Conservation (phyloP, 179 eudicot species). For the Pouteria campechiana region DNA sequence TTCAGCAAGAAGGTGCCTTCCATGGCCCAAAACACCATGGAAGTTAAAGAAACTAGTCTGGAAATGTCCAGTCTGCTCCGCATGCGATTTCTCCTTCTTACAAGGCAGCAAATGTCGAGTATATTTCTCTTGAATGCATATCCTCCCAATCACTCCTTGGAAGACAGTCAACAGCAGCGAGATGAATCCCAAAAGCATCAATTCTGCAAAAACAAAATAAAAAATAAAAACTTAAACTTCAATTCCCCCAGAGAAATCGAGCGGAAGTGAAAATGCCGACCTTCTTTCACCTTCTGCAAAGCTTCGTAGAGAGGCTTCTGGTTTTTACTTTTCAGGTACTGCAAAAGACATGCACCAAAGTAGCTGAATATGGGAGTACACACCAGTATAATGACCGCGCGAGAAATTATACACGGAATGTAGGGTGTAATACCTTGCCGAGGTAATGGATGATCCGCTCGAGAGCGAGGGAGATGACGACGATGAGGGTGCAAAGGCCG, state of each 20-base stretch:
- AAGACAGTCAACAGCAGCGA: conserved; percentile 77
- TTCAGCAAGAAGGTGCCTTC: conserved; percentile 50
- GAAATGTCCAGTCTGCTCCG: neutral
- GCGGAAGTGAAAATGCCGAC: conserved; percentile 5
- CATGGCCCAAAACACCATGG: no score
- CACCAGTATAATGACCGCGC: neutral
- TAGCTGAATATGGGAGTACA: neutral
- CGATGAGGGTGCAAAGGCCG: conserved; percentile 26
- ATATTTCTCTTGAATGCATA: conserved; percentile 37
- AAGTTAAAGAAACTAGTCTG: no score
- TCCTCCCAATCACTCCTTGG: conserved; percentile 45
- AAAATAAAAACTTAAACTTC: neutral
- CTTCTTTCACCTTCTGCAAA: conserved; percentile 72
- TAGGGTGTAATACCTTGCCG: conserved; percentile 11
- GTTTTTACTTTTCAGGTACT: conserved; percentile 54
- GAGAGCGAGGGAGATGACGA: conserved; percentile 32
- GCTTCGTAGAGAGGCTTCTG: conserved; percentile 71
- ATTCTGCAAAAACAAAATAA: conserved; percentile 35
- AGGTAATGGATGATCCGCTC: conserved; percentile 28
- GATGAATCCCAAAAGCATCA: conserved; percentile 91
- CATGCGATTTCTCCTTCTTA: conserved; percentile 14
- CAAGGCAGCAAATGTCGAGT: conserved; percentile 65
- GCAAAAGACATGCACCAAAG: conserved; percentile 13
- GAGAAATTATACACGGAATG: neutral
- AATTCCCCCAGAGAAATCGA: neutral